phyloP scores from a whole-genome alignment of 177 flowering plant species.

The Vitis hybrid region DNA sequence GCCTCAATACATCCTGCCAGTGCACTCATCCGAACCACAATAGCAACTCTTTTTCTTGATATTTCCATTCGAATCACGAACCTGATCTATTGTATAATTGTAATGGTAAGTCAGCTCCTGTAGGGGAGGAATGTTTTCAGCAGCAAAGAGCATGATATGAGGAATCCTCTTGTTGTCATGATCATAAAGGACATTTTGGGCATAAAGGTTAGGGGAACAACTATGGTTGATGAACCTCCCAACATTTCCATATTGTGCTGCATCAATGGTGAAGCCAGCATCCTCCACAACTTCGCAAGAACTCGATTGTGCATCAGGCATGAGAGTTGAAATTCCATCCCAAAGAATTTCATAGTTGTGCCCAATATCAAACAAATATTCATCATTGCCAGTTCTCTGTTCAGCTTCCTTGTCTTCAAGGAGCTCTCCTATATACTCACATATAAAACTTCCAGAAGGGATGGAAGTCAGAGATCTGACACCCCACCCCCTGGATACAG shows the following conservation, averaged over 20 bases:
- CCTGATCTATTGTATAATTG: constrained; percentile 65
- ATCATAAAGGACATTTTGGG: constrained; percentile 84
- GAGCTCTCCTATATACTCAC: constrained; percentile 86
- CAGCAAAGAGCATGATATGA: constrained; percentile 87
- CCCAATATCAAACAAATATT: constrained; percentile 85
- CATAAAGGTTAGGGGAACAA: constrained; percentile 86
- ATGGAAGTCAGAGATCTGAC: constrained; percentile 75
- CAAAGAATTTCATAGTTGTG: constrained; percentile 56
- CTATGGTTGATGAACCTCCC: constrained; percentile 90
- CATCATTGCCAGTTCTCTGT: constrained; percentile 60
- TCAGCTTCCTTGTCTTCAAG: constrained; percentile 80
- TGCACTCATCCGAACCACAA: constrained; percentile 81
- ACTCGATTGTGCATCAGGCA: constrained; percentile 30
- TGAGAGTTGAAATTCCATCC: constrained; percentile 38
- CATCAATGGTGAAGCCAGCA: constrained; percentile 78
- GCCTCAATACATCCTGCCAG: constrained; percentile 68
- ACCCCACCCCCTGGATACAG: constrained; percentile 88
- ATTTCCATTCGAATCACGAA: constrained; percentile 62
- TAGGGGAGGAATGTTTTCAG: constrained; percentile 75
- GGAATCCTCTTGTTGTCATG: constrained; percentile 74
- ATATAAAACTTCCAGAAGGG: constrained; percentile 88
- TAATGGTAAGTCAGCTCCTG: constrained; percentile 83
- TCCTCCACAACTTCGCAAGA: constrained; percentile 40
- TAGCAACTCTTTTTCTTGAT: constrained; percentile 63
- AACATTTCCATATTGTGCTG: constrained; percentile 58